A percentile compares a stretch with the other conserved stretches of the same genome.
Conservation (phyloP, 1,284 basidiomycete genomes). For the Ustilago lituana region DNA sequence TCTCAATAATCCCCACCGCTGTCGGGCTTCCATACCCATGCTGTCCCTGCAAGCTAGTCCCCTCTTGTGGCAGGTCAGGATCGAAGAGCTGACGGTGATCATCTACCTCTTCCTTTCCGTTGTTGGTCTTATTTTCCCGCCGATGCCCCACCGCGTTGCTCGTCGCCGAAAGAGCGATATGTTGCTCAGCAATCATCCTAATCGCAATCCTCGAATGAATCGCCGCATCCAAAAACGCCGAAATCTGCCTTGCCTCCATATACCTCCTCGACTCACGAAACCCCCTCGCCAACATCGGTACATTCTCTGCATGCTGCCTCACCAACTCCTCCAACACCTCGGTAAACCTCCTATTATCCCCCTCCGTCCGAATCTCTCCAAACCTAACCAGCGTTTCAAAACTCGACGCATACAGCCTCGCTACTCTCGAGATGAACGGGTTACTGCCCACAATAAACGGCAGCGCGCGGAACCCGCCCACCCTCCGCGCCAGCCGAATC, state of each 20-base stretch:
- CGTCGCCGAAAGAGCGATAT: too few species aligned
- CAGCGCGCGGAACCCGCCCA: constrained; percentile 63
- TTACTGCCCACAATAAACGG: constrained; percentile 84
- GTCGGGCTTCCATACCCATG: constrained; percentile 50
- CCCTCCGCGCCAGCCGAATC: constrained; percentile 63
- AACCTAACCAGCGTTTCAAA: constrained; percentile 79
- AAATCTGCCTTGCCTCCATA: constrained; percentile 80
- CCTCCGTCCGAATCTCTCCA: constrained; percentile 73
- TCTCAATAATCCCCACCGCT: constrained; percentile 62
- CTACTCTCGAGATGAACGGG: constrained; percentile 80
- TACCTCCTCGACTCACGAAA: constrained; percentile 87
- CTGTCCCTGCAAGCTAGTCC: constrained; percentile 23
- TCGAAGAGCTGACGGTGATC: constrained; percentile 21
- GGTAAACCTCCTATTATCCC: constrained; percentile 78
- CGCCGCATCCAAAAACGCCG: constrained; percentile 81
- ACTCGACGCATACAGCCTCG: constrained; percentile 78
- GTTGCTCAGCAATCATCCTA: constrained; percentile 89
- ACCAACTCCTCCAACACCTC: constrained; percentile 78
- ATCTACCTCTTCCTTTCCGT: not conserved
- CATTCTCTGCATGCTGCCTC: constrained; percentile 82
- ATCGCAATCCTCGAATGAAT: constrained; percentile 88
- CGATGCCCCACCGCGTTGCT: too few species aligned
- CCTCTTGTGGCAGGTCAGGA: constrained; percentile 38
- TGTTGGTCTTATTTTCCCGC: too few species aligned
- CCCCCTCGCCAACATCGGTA: constrained; percentile 87